phyloP scores from a whole-genome alignment of 495 filamentous ascomycete species.

The Hypoxylon fragiforme region DNA sequence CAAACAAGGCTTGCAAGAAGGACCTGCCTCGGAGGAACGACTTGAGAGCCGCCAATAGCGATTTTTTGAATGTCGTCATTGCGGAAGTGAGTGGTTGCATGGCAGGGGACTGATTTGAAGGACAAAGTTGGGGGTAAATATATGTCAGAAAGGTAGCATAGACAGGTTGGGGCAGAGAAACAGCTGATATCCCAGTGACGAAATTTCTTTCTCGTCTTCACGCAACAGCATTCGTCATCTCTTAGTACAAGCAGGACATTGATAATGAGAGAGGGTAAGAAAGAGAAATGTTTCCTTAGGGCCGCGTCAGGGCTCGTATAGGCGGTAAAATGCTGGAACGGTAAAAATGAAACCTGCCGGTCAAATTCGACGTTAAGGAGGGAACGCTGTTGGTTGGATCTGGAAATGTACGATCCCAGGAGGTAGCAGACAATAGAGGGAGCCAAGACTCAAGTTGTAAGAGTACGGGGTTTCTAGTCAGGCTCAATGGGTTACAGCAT shows the following conservation, averaged over 20 bases:
- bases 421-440: slow-evolving; percentile 34
- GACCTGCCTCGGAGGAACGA: slow-evolving; percentile 56
- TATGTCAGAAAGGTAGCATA: slow-evolving; percentile 35
- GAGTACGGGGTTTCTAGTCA: slow-evolving; percentile 16
- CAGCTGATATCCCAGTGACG: slow-evolving; percentile 24
- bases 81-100: slow-evolving; percentile 50
- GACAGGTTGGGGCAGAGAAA: slow-evolving; percentile 7
- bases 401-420: slow-evolving; percentile 38
- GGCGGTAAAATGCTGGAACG: slow-evolving; percentile 38
- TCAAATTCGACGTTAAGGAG: slow-evolving; percentile 34
- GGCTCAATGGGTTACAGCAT: slow-evolving; percentile 31
- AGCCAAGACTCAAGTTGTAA: slow-evolving; percentile 30
- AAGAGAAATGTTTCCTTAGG: slow-evolving; percentile 34
- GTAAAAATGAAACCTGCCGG: slow-evolving; percentile 42
- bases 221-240: slow-evolving; percentile 35
- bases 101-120: slow-evolving; percentile 38
- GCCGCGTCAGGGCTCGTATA: slow-evolving; percentile 38
- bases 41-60: slow-evolving; percentile 48
- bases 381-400: slow-evolving; percentile 38
- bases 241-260: slow-evolving; percentile 31
- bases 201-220: slow-evolving; percentile 19
- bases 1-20: slow-evolving; percentile 53
- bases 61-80: slow-evolving; percentile 51
- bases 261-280: slow-evolving; percentile 24
- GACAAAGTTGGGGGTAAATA: slow-evolving; percentile 28